These are phyloP conservation scores for Citrus australasica DNA, from an alignment of 345 rosid species.

Conservation along the genomic window DNA sequence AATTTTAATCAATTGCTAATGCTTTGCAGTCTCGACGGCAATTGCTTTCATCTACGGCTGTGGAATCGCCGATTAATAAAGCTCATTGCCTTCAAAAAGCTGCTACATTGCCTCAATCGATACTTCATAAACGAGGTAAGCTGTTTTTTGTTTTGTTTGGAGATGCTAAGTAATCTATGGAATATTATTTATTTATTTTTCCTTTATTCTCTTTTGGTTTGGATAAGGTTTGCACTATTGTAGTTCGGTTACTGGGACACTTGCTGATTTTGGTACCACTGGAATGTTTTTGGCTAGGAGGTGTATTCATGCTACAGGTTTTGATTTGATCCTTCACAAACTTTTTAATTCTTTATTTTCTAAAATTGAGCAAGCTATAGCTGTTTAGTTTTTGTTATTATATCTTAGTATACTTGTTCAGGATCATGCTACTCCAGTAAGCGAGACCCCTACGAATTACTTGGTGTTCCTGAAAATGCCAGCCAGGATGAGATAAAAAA, in stretches of 20 bases:
- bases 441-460: slow-evolving; percentile 62
- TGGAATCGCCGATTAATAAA: slow-evolving; percentile 27
- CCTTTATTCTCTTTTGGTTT: neutral
- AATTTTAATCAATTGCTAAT: neutral
- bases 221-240: slow-evolving; percentile 36
- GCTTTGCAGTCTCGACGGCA: slow-evolving; percentile 51
- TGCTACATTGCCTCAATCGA: slow-evolving; percentile 13
- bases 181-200: neutral
- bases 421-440: slow-evolving; percentile 43
- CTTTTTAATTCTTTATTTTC: neutral
- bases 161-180: neutral
- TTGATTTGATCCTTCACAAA: neutral
- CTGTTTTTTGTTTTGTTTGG: neutral
- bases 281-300: slow-evolving; percentile 36
- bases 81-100: slow-evolving; percentile 12
- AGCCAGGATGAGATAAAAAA: slow-evolving; percentile 75
- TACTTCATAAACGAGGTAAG: slow-evolving; percentile 40
- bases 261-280: slow-evolving; percentile 24
- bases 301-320: slow-evolving; percentile 68
- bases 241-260: slow-evolving; percentile 28
- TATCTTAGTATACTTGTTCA: slow-evolving; percentile 15
- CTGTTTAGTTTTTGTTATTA: neutral
- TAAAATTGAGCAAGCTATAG: neutral
- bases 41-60: slow-evolving; percentile 28
- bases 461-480: slow-evolving; percentile 73